Evolutionary conservation across 495 filamentous ascomycete species (phyloP).

Genomic region (Penicillium egyptiacum): DNA sequence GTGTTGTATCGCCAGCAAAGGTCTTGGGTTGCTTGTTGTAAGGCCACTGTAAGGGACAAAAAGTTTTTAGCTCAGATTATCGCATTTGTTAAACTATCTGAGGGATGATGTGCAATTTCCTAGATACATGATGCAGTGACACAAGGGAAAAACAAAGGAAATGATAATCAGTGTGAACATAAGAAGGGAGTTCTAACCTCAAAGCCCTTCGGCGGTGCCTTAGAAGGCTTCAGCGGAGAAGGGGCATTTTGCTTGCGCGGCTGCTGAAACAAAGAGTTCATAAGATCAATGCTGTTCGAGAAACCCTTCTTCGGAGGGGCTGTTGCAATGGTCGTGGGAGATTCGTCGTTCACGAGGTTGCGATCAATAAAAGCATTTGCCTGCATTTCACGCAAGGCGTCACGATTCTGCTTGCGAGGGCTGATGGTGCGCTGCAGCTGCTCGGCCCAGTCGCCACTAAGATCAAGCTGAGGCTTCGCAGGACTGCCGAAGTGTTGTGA

Average conservation of each 20-base stretch:
- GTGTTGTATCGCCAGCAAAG: slow-evolving; percentile 52
- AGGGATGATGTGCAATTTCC: slow-evolving; percentile 8
- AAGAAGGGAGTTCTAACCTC: slow-evolving; percentile 66
- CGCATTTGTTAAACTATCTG: slow-evolving; percentile 34
- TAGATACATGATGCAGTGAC: slow-evolving; percentile 26
- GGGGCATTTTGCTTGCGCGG: slow-evolving; percentile 37
- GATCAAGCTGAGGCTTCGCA: slow-evolving; percentile 56
- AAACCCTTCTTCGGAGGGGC: slow-evolving; percentile 58
- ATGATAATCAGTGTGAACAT: slow-evolving; percentile 27
- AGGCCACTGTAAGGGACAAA: slow-evolving; percentile 69
- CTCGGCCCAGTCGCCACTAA: slow-evolving; percentile 77
- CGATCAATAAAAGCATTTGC: slow-evolving; percentile 51
- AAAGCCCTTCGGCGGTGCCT: slow-evolving; percentile 58
- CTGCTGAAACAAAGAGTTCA: slow-evolving; percentile 80
- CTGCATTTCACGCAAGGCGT: slow-evolving; percentile 60
- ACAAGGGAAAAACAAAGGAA: slow-evolving; percentile 16
- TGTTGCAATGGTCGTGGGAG: slow-evolving; percentile 32
- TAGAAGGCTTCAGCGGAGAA: slow-evolving; percentile 42
- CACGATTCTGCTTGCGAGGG: slow-evolving; percentile 81
- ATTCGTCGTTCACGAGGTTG: slow-evolving; percentile 32
- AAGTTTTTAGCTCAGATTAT: slow-evolving; percentile 37
- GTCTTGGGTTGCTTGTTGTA: slow-evolving; percentile 75
- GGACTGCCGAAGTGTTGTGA: slow-evolving; percentile 55
- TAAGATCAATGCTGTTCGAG: slow-evolving; percentile 79
- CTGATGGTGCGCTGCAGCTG: slow-evolving; percentile 90